These are phyloP conservation scores for Boletus patriciae DNA, from an alignment of 768 basidiomycete genomes.

Conservation along the genomic window DNA sequence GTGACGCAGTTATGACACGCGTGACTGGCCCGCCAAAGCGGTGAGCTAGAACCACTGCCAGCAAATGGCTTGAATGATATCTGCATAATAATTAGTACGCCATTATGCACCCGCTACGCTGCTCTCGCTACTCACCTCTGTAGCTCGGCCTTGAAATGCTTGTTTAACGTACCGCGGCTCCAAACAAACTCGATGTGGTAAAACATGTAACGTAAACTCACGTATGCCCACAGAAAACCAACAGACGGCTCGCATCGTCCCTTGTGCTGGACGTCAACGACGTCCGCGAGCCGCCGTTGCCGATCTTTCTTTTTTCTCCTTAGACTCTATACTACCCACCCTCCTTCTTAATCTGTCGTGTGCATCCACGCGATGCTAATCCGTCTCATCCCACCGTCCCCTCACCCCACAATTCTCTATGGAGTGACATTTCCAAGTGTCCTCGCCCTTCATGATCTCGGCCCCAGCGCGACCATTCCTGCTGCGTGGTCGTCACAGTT, in stretches of 20 bases:
- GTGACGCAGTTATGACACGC: background rate
- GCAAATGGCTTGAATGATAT: background rate
- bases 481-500: constrained; percentile 55
- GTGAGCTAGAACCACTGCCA: background rate
- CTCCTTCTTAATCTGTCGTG: constrained; percentile 23
- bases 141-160: background rate
- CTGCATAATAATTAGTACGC: background rate
- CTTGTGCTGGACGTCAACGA: constrained; percentile 34
- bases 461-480: constrained; percentile 38
- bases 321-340: constrained; percentile 29
- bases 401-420: constrained; percentile 58
- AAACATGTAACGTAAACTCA: constrained; percentile 32
- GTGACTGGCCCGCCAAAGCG: background rate
- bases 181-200: background rate
- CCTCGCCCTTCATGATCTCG: constrained; percentile 39
- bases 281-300: constrained; percentile 15
- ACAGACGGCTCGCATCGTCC: constrained; percentile 14
- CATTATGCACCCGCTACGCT: background rate
- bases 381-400: constrained; percentile 46
- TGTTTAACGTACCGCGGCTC: background rate
- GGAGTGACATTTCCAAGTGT: constrained; percentile 49
- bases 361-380: constrained; percentile 50
- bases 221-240: constrained; percentile 33
- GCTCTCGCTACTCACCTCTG: background rate
- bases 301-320: constrained; percentile 1